Base-by-base conservation (phyloP, 179 eudicot genomes). In the Gypsophila paniculata region DNA sequence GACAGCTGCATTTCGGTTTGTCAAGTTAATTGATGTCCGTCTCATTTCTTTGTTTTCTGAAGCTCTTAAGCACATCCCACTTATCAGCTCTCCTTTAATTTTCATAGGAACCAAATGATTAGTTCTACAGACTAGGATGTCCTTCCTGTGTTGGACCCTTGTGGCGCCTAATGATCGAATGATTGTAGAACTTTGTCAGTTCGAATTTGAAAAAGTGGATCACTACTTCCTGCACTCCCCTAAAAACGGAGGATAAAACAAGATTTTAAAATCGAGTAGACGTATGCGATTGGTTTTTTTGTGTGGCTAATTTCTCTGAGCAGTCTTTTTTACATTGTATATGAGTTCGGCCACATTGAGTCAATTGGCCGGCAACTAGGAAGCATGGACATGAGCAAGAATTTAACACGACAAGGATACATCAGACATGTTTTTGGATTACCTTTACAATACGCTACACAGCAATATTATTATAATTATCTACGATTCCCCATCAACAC, bases 1-100 rank as follows among this genome's bases (percentile, higher is more conserved):
- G 80, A 84, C 99, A 48, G 96, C 97, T 71, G 99, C 99, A 39
- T 94, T 89, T 74, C 99, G 99, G 55, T 94, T 94, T 78, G 97
- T 94, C 86, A 94, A 94, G 63, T 82, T 94, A 75, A 86, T 94
- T 77, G 99, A 94, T 80, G 99, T 94, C 68, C 72, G 94, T 88
- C 73, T 69, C 73, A 10, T 75, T 66, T 79, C 79, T 46, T 72
- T 52, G 65, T 44, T 65, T 76, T 29, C 51, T 39, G 69, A 58
- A 48, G 21, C 49, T 63, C 36, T 57, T 34, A 6, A 25, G 13
- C 60, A 34, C 38, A 44, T 18, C 19, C 26, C 25, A 9, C 5
- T 39, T 42, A 23, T 51, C 26, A 22, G 54, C 19, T 46, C 51
- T 65, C 25, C 55, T 4, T 5, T 68, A 29, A 15, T 64, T 65